These are phyloP conservation scores for Colletotrichum lini DNA, from an alignment of 2,329 filamentous ascomycete species.

Conservation along the genomic window DNA sequence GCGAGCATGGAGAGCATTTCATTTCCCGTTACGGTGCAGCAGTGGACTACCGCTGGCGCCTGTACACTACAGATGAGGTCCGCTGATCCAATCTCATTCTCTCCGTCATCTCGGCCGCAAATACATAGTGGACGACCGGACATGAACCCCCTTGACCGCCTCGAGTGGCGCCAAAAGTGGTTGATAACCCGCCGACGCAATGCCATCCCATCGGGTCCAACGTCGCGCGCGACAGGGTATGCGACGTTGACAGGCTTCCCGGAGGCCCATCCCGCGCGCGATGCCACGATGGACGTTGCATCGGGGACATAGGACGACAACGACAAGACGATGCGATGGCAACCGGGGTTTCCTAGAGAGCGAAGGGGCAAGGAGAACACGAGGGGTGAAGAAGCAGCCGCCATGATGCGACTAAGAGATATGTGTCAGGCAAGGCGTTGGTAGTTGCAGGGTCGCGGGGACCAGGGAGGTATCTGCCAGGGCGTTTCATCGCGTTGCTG, in stretches of 20 bases:
- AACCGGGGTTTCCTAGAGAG: conserved; percentile 8
- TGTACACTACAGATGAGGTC: not conserved
- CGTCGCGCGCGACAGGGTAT: conserved; percentile 13
- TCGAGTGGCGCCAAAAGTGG: conserved; percentile 6
- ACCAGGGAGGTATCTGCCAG: conserved; percentile 25
- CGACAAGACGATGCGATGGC: conserved; percentile 1
- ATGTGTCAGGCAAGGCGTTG: conserved; percentile 30
- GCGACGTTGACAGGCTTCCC: conserved; percentile 37
- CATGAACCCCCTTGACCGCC: conserved; percentile 25
- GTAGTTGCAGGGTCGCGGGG: conserved; percentile 29
- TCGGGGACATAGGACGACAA: not conserved
- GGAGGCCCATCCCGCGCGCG: conserved; percentile 12
- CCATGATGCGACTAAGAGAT: conserved; percentile 32
- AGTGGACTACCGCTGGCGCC: not conserved
- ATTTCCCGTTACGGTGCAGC: conserved; percentile 25
- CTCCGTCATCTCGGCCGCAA: conserved; percentile 27
- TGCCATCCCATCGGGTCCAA: conserved; percentile 1
- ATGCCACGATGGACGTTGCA: conserved; percentile 16
- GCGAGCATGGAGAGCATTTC: conserved; percentile 9
- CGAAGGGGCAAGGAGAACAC: conserved; percentile 23
- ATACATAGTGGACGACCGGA: conserved; percentile 5
- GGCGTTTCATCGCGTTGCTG: conserved; percentile 25
- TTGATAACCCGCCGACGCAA: conserved; percentile 8
- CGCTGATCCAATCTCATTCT: conserved; percentile 7
- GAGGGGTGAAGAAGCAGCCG: conserved; percentile 39